Evolutionary conservation across 768 basidiomycete species (phyloP).

Genomic region (Trametes punicea): DNA sequence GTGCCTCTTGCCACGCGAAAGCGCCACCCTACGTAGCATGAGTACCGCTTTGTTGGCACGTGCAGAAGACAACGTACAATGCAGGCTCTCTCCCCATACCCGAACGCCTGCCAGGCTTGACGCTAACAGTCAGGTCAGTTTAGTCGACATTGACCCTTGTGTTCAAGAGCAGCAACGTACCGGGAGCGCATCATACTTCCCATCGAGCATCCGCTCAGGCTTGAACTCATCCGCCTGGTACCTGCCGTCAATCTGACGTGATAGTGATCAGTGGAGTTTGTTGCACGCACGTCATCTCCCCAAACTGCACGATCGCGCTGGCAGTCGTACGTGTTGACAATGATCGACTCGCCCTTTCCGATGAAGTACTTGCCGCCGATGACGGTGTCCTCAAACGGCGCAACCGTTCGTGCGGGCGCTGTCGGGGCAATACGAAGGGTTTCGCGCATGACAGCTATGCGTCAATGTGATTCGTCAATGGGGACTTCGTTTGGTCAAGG

Average conservation of each 20-base stretch:
- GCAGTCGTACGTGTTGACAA: slow-evolving; percentile 30
- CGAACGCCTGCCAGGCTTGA: slow-evolving; percentile 42
- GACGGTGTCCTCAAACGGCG: slow-evolving; percentile 35
- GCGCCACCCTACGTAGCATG: slow-evolving; percentile 32
- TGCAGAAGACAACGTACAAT: slow-evolving; percentile 25
- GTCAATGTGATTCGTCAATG: neutral
- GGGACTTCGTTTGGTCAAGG: no score
- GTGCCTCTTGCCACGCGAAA: slow-evolving; percentile 47
- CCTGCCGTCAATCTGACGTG: neutral
- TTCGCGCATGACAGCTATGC: slow-evolving; percentile 39
- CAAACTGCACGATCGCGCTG: slow-evolving; percentile 42
- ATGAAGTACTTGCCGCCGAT: slow-evolving; percentile 42
- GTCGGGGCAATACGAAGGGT: slow-evolving; percentile 36
- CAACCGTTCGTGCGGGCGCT: slow-evolving; percentile 34
- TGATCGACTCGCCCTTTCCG: slow-evolving; percentile 29
- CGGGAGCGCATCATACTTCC: slow-evolving; percentile 45
- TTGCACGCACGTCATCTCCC: slow-evolving; percentile 43
- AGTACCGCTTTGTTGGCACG: neutral
- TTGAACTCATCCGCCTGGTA: slow-evolving; percentile 36
- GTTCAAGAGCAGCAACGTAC: slow-evolving; percentile 11
- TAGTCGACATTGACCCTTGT: neutral
- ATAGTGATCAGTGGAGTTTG: neutral
- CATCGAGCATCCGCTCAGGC: slow-evolving; percentile 49
- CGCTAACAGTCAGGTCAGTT: slow-evolving; percentile 25
- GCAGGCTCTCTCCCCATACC: slow-evolving; percentile 26